Conservation (phyloP, 352 stramenopile species). For the Proteromonas lacertae region DNA sequence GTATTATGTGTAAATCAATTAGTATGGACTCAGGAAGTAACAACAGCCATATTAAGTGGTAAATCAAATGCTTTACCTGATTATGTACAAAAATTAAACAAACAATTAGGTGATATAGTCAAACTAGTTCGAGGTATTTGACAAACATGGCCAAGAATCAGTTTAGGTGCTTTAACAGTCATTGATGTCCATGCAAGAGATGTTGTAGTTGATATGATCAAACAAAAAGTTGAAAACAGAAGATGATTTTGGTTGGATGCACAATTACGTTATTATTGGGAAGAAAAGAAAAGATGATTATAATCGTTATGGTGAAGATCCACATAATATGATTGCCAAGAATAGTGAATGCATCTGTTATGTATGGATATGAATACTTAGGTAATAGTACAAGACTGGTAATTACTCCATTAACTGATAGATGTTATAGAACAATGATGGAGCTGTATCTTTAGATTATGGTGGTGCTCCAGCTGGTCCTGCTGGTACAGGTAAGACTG, state of each 20-base stretch:
- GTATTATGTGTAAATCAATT: constrained; percentile 39
- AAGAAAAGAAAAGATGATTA: constrained; percentile 16
- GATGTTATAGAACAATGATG: constrained; percentile 64
- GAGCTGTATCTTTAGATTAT: constrained; percentile 58
- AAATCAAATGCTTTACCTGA: constrained; percentile 57
- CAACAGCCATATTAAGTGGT: constrained; percentile 39
- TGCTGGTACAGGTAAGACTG: constrained; percentile 64
- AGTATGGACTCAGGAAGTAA: constrained; percentile 56
- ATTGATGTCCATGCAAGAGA: constrained; percentile 55
- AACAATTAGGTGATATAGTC: constrained; percentile 42
- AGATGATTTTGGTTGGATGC: constrained; percentile 61
- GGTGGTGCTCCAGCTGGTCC: constrained; percentile 48
- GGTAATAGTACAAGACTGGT: constrained; percentile 49
- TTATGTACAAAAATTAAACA: constrained; percentile 33
- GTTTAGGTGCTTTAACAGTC: constrained; percentile 64
- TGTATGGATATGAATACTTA: constrained; percentile 55
- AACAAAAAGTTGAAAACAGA: constrained; percentile 35
- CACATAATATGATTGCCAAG: constrained; percentile 37
- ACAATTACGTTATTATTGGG: constrained; percentile 41
- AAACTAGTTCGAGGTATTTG: constrained; percentile 34
- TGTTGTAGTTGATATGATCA: constrained; percentile 39
- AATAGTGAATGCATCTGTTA: no score
- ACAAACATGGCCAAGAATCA: constrained; percentile 14
- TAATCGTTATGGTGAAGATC: constrained; percentile 57
- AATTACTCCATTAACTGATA: constrained; percentile 54